These are phyloP conservation scores for Stephania japonica DNA, from an alignment of 164 flowering plant genomes.

Conservation along the genomic window DNA sequence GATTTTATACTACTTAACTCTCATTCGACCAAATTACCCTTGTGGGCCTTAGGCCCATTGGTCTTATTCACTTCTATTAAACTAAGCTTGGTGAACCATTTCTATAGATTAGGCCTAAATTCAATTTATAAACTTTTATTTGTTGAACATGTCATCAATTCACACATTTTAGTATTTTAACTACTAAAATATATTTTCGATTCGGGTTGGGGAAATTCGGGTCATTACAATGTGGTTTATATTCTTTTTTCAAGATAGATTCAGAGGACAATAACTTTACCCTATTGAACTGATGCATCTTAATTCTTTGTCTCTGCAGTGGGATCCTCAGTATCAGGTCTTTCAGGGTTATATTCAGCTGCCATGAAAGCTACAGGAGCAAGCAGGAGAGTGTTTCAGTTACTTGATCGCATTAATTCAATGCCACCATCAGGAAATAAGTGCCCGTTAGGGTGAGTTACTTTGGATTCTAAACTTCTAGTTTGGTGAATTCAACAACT, in stretches of 20 bases:
- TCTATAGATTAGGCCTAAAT: too few species aligned
- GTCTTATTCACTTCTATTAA: too few species aligned
- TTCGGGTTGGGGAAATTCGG: too few species aligned
- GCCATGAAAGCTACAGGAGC: constrained; percentile 99
- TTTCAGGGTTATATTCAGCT: constrained; percentile 75
- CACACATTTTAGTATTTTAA: too few species aligned
- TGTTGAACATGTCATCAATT: too few species aligned
- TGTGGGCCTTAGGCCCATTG: too few species aligned
- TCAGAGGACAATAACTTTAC: not conserved
- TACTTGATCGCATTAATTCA: constrained; percentile 75
- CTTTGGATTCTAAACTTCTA: constrained; percentile 1
- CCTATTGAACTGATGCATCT: not conserved
- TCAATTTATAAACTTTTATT: too few species aligned
- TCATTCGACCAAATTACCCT: too few species aligned
- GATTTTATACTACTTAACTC: too few species aligned
- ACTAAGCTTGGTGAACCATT: too few species aligned
- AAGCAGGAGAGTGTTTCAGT: constrained; percentile 93
- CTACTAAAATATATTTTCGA: too few species aligned
- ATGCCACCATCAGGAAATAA: constrained; percentile 77
- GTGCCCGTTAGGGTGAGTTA: constrained; percentile 75
- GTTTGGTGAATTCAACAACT: not conserved
- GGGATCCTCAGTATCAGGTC: constrained; percentile 75
- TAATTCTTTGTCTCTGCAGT: constrained; percentile 41
- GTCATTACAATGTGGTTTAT: not conserved
- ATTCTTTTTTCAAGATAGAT: too few species aligned